These are phyloP conservation scores for Plasmodium vivax DNA, from an alignment of 169 alveolate genomes.

Conservation along the genomic window DNA sequence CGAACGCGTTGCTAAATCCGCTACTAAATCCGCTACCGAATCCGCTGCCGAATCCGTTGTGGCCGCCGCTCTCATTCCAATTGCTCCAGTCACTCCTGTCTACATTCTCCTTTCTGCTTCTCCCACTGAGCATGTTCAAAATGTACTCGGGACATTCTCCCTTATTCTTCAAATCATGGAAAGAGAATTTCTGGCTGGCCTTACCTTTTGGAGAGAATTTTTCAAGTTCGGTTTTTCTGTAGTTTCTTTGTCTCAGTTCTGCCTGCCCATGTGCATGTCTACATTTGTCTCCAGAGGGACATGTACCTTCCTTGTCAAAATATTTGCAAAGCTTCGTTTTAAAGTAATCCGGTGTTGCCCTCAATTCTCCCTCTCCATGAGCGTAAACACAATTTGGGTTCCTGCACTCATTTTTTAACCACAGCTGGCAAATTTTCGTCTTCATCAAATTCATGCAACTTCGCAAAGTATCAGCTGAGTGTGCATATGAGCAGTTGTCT, in stretches of 20 bases:
- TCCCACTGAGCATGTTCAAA: background rate
- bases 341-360: constrained; percentile 80
- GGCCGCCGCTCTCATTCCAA: background rate
- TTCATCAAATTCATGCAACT: constrained; percentile 22
- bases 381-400: constrained; percentile 82
- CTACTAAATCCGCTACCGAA: background rate
- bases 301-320: constrained; percentile 79
- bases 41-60: background rate
- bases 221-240: constrained; percentile 7
- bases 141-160: background rate
- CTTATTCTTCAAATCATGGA: constrained; percentile 3
- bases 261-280: constrained; percentile 86
- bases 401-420: constrained; percentile 81
- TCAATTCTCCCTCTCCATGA: constrained; percentile 81
- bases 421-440: constrained; percentile 80
- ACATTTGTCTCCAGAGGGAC: constrained; percentile 80
- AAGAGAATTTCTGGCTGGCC: background rate
- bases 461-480: constrained; percentile 27
- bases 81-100: background rate
- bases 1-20: no score
- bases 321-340: constrained; percentile 83
- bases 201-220: constrained; percentile 10
- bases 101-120: constrained; percentile 8
- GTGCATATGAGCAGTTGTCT: constrained; percentile 62
- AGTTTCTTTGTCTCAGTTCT: constrained; percentile 79